Base-by-base conservation (phyloP, 768 basidiomycete species). In the Pulveroboletus ravenelii region DNA sequence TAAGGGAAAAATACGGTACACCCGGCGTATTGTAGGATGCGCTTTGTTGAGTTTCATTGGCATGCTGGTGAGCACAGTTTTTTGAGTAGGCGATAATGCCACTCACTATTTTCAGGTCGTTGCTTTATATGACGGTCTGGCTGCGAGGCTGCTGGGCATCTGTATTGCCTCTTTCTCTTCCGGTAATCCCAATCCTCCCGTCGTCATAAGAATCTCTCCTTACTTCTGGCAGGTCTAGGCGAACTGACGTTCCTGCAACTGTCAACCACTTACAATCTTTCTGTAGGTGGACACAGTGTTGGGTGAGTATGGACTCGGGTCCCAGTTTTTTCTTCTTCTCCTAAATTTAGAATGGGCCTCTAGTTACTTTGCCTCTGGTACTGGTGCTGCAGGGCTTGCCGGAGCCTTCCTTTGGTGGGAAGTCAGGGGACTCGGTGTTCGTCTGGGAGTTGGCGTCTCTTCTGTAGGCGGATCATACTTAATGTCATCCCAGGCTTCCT, bases 351-450 rank as follows among this genome's bases (percentile, higher is more conserved):
- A 40, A 31, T 1, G 5, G 12, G n/a, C 10, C 7, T 32, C 3
- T 38, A 89, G 88, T 5, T 96, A 93, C 62, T 99, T 97, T 68
- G 85, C 94, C 7, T 86, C 87, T 9, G 95, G 95, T 0, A 98
- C 95, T 0, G 95, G 95, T 1, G 91, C 88, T 5, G 95, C 95
- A 0, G 95, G 95, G 0, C 79, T 99, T 1, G 87, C 85, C 1
- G 95, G 95, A 7, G 93, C 95, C 0, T 87, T 88, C 35, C 62
- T 96, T 12, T 98, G 96, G 96, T 98, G 95, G 95, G 77, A 92
- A 55, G 72, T 98, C 5, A 76, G 96, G 17, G 80, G 81, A 2
- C 69, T 95, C 0, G 95, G 96, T 18, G 91, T 99, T 6, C 78
- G 82, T 39, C 60, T 74, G 10, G 96, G 93, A 1, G 82, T 98